phyloP scores from a whole-genome alignment of 1,284 basidiomycete species.

The Trichosporon sp. region DNA sequence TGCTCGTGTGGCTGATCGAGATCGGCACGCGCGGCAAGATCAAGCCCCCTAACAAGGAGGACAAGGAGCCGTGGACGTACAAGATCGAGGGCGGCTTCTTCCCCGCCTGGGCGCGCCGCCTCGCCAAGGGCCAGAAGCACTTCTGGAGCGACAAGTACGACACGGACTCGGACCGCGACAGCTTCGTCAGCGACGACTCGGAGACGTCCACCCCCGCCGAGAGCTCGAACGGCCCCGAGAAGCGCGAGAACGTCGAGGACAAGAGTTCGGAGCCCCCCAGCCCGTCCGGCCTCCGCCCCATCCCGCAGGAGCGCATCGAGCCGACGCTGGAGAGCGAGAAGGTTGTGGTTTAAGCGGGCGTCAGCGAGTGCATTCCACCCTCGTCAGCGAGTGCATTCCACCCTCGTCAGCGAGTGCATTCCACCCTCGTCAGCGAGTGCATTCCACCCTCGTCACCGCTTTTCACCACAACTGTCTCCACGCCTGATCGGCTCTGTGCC shows the following conservation, averaged over 20 bases:
- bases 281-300: background rate
- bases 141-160: constrained; percentile 20
- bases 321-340: background rate
- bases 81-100: constrained; percentile 23
- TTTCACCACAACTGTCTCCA: too few species aligned
- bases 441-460: too few species aligned
- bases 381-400: too few species aligned
- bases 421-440: background rate
- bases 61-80: constrained; percentile 24
- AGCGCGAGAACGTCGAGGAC: background rate
- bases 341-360: background rate
- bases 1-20: constrained; percentile 17
- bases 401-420: too few species aligned
- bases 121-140: constrained; percentile 15
- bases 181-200: background rate
- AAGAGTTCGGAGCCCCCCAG: background rate
- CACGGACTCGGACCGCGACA: background rate
- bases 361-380: background rate
- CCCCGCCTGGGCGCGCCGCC: constrained; percentile 15
- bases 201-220: background rate
- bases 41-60: constrained; percentile 16
- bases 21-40: constrained; percentile 12
- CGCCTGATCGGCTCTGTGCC: too few species aligned
- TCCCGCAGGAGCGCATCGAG: background rate
- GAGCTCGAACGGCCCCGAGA: background rate